Percentiles rank a stretch among this genome's conserved stretches.
phyloP scores from a whole-genome alignment of 768 basidiomycete genomes.

The Gyrodon lividus region DNA sequence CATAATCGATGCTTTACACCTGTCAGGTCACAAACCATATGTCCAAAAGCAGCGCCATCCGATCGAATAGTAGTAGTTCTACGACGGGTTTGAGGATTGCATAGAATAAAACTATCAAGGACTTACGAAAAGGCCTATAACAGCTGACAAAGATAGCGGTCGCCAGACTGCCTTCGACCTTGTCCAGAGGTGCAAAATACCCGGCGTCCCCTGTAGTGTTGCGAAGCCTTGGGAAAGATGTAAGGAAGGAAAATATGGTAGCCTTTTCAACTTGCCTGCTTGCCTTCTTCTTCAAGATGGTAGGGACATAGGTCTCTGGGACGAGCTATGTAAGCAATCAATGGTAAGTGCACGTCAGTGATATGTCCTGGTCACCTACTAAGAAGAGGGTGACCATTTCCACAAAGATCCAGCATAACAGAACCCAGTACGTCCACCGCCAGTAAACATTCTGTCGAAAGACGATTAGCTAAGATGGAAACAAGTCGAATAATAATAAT shows the following conservation, averaged over 20 bases:
- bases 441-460: slow-evolving; percentile 49
- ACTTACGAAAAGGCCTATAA: slow-evolving; percentile 70
- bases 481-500: background rate
- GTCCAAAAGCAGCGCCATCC: slow-evolving; percentile 75
- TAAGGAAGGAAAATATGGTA: background rate
- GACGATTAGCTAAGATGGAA: slow-evolving; percentile 1
- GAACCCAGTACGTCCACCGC: slow-evolving; percentile 77
- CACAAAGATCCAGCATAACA: slow-evolving; percentile 66
- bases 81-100: background rate
- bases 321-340: slow-evolving; percentile 48
- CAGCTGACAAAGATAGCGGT: slow-evolving; percentile 56
- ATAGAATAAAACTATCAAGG: too few species aligned
- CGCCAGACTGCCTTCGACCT: slow-evolving; percentile 41
- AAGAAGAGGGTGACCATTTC: slow-evolving; percentile 51
- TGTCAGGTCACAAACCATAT: slow-evolving; percentile 49
- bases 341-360: background rate
- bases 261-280: slow-evolving; percentile 34
- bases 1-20: background rate
- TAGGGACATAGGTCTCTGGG: slow-evolving; percentile 70
- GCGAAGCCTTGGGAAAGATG: slow-evolving; percentile 42
- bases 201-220: slow-evolving; percentile 50
- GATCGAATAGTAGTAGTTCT: slow-evolving; percentile 65
- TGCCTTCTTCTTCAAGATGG: slow-evolving; percentile 62
- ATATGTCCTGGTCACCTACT: slow-evolving; percentile 33
- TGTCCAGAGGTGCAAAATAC: slow-evolving; percentile 63